Conservation (phyloP, 2,329 filamentous ascomycete genomes). For the Biscogniauxia marginata region DNA sequence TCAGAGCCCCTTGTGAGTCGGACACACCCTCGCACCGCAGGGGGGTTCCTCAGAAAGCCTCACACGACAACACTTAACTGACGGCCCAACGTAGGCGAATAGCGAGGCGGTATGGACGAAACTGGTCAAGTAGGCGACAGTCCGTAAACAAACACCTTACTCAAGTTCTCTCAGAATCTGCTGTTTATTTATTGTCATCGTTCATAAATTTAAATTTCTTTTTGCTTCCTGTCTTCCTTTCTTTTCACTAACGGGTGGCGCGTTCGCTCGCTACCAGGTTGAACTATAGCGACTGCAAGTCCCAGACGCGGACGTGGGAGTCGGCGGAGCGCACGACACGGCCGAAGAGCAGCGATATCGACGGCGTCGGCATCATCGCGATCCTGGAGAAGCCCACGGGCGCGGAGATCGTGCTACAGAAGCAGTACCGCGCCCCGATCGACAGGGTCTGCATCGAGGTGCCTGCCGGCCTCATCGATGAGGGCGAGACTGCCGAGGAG, state of each 20-base stretch:
- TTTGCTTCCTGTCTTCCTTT: neutral
- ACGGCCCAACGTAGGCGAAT: constrained; percentile 37
- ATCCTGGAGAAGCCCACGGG: constrained; percentile 58
- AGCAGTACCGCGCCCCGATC: constrained; percentile 64
- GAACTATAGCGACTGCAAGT: constrained; percentile 63
- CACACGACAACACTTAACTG: neutral
- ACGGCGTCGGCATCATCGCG: constrained; percentile 72
- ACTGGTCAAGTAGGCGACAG: constrained; percentile 50
- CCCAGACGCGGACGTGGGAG: constrained; percentile 64
- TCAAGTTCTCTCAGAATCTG: no score
- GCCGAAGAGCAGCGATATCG: constrained; percentile 59
- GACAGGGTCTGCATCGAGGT: constrained; percentile 61
- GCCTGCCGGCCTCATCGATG: constrained; percentile 63
- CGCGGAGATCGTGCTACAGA: constrained; percentile 61
- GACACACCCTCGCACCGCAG: neutral
- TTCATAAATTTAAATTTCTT: no score
- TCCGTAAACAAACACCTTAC: neutral
- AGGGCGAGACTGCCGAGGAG: constrained; percentile 58
- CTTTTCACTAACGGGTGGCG: constrained; percentile 6
- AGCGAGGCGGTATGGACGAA: constrained; percentile 60
- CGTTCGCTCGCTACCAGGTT: constrained; percentile 41
- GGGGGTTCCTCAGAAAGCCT: no score
- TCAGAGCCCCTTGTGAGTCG: constrained; percentile 44
- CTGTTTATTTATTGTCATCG: no score
- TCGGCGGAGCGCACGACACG: constrained; percentile 70